Base-by-base conservation (phyloP, 805 yeast genomes). In the Suhomyces xylopsoci region DNA sequence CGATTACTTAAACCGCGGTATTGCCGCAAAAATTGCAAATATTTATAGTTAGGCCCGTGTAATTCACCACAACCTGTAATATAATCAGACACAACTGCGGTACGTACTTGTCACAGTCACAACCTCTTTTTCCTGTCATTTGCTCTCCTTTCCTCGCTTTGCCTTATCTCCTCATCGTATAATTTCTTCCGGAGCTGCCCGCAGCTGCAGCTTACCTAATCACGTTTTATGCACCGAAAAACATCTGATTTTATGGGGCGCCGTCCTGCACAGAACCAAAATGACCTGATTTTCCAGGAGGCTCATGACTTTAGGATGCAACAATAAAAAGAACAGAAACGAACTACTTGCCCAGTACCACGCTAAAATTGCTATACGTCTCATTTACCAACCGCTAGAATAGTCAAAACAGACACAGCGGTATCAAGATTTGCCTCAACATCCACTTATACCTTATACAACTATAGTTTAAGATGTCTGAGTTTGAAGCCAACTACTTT, bases 401-500 rank as follows among this genome's bases (percentile, higher is more conserved):
- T n/a, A 32, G 4, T 32, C 17, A n/a, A 32, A 32, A 32, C 9
- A n/a, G 15, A 32, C 17, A 6, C 36, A n/a, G 8, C 9, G 36
- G 36, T 32, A 32, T n/a, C 5, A n/a, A 32, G n/a, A n/a, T 12
- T 28, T 12, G 32, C 32, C 32, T 12, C 8, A n/a, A n/a, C 17
- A 32, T 6, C n/a, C 36, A 32, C 7, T 22, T 22, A 22, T 22
- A 5, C 6, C 25, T 4, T 5, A 22, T 5, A 22, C 5, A 4
- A 3, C 7, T 22, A 22, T 2, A 32, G 17, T n/a, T 32, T n/a
- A 32, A 7, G 12, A 57, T 57, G 60, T 38, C 60, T 19, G 61
- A 58, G 26, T 53, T 54, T 41, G 58, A 56, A 26, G 42, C 32
- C 46, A 51, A 43, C 43, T 56, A 47, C 54, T 56, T 54, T 51